Conservation (phyloP, 1,284 basidiomycete species). For the Sporisorium reilianum region DNA sequence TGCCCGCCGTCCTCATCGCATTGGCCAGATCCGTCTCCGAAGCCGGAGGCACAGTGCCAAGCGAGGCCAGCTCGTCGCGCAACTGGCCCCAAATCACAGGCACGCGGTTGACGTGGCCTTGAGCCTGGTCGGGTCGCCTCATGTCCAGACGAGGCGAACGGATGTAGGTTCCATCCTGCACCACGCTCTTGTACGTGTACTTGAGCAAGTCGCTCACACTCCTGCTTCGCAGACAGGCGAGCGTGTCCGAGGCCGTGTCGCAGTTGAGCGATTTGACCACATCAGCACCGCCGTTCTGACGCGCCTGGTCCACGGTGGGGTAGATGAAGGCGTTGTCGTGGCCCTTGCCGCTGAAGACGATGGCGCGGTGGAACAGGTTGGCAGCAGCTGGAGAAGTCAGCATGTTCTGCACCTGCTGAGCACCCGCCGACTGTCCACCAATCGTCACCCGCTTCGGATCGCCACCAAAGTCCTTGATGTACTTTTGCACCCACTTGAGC, state of each 20-base stretch:
- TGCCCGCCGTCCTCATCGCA: slow-evolving; percentile 43
- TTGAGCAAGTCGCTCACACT: slow-evolving; percentile 29
- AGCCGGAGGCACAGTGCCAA: slow-evolving; percentile 47
- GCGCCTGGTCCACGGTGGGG: slow-evolving; percentile 23
- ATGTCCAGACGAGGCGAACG: slow-evolving; percentile 40
- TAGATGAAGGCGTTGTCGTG: slow-evolving; percentile 35
- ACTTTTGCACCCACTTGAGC: slow-evolving; percentile 74
- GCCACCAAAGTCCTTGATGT: slow-evolving; percentile 77
- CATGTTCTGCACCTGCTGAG: slow-evolving; percentile 64
- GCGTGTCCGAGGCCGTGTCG: slow-evolving; percentile 30
- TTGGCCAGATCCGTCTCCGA: slow-evolving; percentile 38
- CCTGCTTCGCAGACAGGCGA: slow-evolving; percentile 46
- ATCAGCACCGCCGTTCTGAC: slow-evolving; percentile 10
- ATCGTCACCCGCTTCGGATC: slow-evolving; percentile 77
- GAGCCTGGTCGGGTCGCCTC: slow-evolving; percentile 18
- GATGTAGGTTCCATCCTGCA: slow-evolving; percentile 47
- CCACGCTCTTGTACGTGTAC: slow-evolving; percentile 7
- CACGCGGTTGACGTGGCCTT: slow-evolving; percentile 48
- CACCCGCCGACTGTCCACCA: slow-evolving; percentile 89
- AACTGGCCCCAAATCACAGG: slow-evolving; percentile 52
- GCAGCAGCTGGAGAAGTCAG: slow-evolving; percentile 39
- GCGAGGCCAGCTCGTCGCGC: slow-evolving; percentile 55
- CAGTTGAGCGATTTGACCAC: slow-evolving; percentile 41
- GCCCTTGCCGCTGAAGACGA: slow-evolving; percentile 34
- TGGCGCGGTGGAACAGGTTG: slow-evolving; percentile 41